Conservation (phyloP, 129 eudicot genomes). For the Centaurea solstitialis region DNA sequence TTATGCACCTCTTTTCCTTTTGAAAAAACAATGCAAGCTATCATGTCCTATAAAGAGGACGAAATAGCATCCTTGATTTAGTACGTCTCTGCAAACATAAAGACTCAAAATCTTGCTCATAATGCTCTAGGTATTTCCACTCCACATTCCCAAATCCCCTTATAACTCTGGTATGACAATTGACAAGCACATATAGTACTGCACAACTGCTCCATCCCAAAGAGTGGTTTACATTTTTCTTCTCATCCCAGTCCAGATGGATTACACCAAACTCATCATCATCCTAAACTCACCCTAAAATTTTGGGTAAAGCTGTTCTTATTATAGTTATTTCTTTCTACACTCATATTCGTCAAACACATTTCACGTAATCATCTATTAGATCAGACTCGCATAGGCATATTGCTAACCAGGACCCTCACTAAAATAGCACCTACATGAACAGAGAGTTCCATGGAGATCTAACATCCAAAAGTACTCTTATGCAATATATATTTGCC, state of each 20-base stretch:
- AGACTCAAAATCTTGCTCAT: neutral
- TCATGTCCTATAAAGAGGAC: neutral
- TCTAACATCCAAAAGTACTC: neutral
- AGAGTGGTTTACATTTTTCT: neutral
- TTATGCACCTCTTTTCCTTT: neutral
- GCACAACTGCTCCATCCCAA: neutral
- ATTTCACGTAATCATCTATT: neutral
- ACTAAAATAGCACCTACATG: neutral
- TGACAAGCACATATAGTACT: neutral
- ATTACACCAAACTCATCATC: neutral
- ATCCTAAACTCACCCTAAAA: neutral
- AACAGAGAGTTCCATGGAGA: neutral
- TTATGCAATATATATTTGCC: slow-evolving; percentile 3
- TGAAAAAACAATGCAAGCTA: neutral
- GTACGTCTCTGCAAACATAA: neutral
- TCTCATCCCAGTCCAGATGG: slow-evolving; percentile 5
- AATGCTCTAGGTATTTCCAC: neutral
- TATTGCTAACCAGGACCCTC: neutral
- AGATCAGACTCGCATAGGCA: neutral
- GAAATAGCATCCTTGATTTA: neutral
- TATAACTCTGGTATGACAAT: neutral
- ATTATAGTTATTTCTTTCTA: neutral
- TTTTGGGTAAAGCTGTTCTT: neutral
- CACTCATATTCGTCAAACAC: neutral
- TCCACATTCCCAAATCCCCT: neutral